Evolutionary conservation across 345 rosid genomes (phyloP).

Genomic region (Microcos paniculata): DNA sequence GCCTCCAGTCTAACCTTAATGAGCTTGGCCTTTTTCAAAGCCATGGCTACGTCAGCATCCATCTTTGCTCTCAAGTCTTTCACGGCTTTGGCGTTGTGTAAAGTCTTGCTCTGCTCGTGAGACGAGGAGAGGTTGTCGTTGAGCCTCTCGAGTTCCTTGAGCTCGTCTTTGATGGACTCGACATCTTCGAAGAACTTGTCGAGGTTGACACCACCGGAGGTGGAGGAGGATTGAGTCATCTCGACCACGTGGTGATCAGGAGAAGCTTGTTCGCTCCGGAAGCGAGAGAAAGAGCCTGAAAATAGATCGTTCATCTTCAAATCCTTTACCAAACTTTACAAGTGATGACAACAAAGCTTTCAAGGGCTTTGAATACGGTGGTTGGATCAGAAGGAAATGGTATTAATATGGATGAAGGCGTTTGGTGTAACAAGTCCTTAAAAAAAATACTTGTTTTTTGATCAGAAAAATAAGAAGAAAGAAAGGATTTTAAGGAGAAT

Average conservation of each 20-base stretch:
- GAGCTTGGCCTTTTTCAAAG: slow-evolving; percentile 80
- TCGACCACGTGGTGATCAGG: slow-evolving; percentile 44
- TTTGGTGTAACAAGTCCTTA: not conserved
- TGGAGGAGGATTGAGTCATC: slow-evolving; percentile 11
- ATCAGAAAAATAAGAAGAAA: not conserved
- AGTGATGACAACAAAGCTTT: not conserved
- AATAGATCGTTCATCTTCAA: slow-evolving; percentile 71
- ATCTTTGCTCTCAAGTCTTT: slow-evolving; percentile 71
- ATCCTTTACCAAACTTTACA: too few species aligned
- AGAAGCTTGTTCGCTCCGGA: slow-evolving; percentile 41
- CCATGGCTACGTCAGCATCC: slow-evolving; percentile 80
- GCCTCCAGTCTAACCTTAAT: slow-evolving; percentile 81
- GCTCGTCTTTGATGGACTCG: slow-evolving; percentile 76
- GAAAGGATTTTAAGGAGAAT: not conserved
- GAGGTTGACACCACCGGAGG: slow-evolving; percentile 59
- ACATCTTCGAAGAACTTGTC: slow-evolving; percentile 86
- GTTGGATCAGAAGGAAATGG: not conserved
- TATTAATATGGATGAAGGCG: not conserved
- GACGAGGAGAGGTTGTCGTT: slow-evolving; percentile 54
- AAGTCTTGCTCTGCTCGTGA: slow-evolving; percentile 91
- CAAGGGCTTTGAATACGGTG: not conserved
- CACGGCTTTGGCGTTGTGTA: slow-evolving; percentile 73
- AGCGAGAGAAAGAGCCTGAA: slow-evolving; percentile 71
- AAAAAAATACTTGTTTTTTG: not conserved
- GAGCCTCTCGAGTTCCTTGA: slow-evolving; percentile 70